phyloP scores from a whole-genome alignment of 73 alveolate species.

The Stentor roeselii region DNA sequence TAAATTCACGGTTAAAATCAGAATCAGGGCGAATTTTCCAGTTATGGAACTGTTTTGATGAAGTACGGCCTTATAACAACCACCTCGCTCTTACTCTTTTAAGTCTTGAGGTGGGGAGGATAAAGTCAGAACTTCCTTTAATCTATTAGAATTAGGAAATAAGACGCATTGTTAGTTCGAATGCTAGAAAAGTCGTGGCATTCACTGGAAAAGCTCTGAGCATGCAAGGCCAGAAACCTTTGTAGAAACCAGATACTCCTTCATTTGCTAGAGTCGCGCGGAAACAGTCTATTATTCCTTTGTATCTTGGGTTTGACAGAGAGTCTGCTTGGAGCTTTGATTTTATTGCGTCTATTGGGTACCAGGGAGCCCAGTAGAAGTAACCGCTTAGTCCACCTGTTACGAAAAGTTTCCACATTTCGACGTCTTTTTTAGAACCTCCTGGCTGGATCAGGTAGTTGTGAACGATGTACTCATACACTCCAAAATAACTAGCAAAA shows the following conservation, averaged over 20 bases:
- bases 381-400: slow-evolving; percentile 21
- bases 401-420: neutral
- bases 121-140: too few species aligned
- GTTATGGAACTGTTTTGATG: too few species aligned
- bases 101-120: too few species aligned
- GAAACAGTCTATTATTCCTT: slow-evolving; percentile 24
- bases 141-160: too few species aligned
- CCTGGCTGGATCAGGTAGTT: neutral
- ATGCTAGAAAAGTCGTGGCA: slow-evolving; percentile 20
- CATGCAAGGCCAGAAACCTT: slow-evolving; percentile 38
- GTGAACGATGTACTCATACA: neutral
- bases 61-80: too few species aligned
- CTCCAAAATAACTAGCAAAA: slow-evolving; percentile 20
- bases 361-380: slow-evolving; percentile 31
- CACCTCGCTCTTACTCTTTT: too few species aligned
- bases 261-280: slow-evolving; percentile 3
- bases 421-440: slow-evolving; percentile 17
- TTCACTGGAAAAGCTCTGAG: slow-evolving; percentile 34
- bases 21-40: too few species aligned
- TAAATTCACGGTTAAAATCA: too few species aligned
- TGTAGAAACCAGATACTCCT: slow-evolving; percentile 36
- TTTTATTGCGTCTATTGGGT: slow-evolving; percentile 38
- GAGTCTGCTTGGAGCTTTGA: slow-evolving; percentile 39
- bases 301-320: slow-evolving; percentile 26
- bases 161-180: slow-evolving; percentile 12